phyloP scores from a whole-genome alignment of 1,139 yeast species.

The Nakaseomyces kungkrabaensis region DNA sequence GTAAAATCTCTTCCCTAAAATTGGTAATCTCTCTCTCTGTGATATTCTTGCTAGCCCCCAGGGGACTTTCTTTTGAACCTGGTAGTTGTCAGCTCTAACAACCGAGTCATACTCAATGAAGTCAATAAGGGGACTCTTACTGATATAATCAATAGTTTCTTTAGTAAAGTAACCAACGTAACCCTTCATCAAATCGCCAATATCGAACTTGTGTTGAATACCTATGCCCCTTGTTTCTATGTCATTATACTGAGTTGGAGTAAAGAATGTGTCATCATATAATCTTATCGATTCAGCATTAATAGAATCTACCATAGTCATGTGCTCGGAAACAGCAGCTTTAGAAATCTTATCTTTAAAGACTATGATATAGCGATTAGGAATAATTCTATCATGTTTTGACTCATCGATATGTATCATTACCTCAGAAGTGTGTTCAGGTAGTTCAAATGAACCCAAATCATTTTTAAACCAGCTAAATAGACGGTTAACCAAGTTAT shows the following conservation, averaged over 20 bases:
- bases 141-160: conserved; percentile 58
- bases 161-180: conserved; percentile 71
- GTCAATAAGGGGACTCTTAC: conserved; percentile 62
- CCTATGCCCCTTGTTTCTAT: conserved; percentile 39
- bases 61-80: conserved; percentile 74
- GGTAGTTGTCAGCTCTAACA: conserved; percentile 56
- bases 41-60: conserved; percentile 96
- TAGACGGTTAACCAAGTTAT: background rate
- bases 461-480: background rate
- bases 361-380: conserved; percentile 70
- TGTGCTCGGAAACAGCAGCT: background rate
- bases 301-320: background rate
- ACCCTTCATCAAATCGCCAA: conserved; percentile 48
- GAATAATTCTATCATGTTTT: conserved; percentile 35
- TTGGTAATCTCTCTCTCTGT: conserved; percentile 60
- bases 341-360: conserved; percentile 44
- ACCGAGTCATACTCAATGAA: conserved; percentile 73
- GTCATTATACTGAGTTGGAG: conserved; percentile 6
- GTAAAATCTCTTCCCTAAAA: conserved; percentile 54
- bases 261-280: background rate
- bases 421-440: background rate
- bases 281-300: background rate
- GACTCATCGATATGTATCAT: background rate
- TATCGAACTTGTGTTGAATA: conserved; percentile 52
- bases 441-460: background rate